A percentile compares a stretch with the other conserved stretches of the same genome.
phyloP scores from a whole-genome alignment of 2,329 filamentous ascomycete genomes.

The Verticillium longisporum region DNA sequence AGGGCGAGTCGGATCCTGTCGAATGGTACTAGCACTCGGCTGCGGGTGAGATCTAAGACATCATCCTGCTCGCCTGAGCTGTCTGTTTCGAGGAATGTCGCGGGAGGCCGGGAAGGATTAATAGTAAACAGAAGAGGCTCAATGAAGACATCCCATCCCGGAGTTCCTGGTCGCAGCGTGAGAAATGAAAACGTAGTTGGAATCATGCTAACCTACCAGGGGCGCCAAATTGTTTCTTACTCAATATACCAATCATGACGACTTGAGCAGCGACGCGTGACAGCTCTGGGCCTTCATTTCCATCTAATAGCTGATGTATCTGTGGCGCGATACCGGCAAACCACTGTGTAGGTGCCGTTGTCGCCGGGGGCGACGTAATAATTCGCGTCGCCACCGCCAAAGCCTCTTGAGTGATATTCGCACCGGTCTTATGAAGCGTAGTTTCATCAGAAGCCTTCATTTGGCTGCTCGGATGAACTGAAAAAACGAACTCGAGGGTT shows the following conservation, averaged over 20 bases:
- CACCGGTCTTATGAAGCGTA: constrained; percentile 46
- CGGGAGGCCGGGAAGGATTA: constrained; percentile 28
- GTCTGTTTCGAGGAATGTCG: background rate
- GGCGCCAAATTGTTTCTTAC: constrained; percentile 55
- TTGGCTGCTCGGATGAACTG: constrained; percentile 53
- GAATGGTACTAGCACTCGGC: constrained; percentile 37
- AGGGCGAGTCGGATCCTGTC: constrained; percentile 43
- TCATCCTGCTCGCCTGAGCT: constrained; percentile 21
- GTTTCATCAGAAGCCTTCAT: constrained; percentile 31
- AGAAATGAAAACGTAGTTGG: background rate
- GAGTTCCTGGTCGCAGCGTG: constrained; percentile 29
- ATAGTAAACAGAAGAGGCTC: constrained; percentile 48
- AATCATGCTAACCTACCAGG: constrained; percentile 34
- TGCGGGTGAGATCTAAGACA: constrained; percentile 37
- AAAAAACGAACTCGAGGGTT: constrained; percentile 65
- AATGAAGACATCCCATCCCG: constrained; percentile 58
- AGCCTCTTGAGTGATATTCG: constrained; percentile 62
- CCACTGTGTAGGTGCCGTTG: constrained; percentile 50
- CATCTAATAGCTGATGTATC: constrained; percentile 55
- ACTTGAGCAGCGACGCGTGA: constrained; percentile 54
- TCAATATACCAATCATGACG: constrained; percentile 62
- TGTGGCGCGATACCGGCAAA: constrained; percentile 55
- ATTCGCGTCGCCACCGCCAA: constrained; percentile 56
- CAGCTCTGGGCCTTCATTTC: constrained; percentile 48
- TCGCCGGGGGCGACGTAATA: constrained; percentile 51